Evolutionary conservation across 2,329 filamentous ascomycete species (phyloP), one percentile per base, ranked within the genome.

Genomic region (Gyromitra esculenta): DNA sequence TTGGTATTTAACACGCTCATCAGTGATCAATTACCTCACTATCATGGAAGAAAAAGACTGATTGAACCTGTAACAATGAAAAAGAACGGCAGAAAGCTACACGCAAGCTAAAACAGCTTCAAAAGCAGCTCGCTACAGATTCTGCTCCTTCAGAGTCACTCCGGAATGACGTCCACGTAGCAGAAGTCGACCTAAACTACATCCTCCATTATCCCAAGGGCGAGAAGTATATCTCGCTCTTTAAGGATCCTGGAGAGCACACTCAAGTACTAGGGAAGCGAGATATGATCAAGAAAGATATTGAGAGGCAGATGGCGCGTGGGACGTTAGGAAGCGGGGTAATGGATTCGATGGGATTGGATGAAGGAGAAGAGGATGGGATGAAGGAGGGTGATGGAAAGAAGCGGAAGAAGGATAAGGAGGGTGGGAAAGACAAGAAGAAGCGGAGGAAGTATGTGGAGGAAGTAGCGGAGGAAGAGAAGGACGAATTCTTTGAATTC

Each of bases 131-230:
- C 15, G 39, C 13, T 11, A 50, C 64, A 63, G 15, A 77, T 92
- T 91, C 93, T 80, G 88, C 91, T 62, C 90, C 92, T 5, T 57
- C 65, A 83, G 94, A 93, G 83, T 91, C 91, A 88, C 82, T 92
- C 63, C 85, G 88, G 79, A 83, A 83, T 5, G 86, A 89, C 76
- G 85, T 92, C n/a, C 90, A 92, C 82, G 85, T 89, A 31, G 89
- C 89, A 35, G 88, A 94, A 81, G 88, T 94, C 11, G 92, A 95
- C 81, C 85, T 92, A 78, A 90, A 92, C 80, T 96, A 96, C 82
- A 89, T 92, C 0, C 87, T 89, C 68, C 91, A 90, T 83, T 92
- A 89, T 78, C 92, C 92, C 0, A 88, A 92, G 57, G 86, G 90
- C 80, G 89, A 92, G 82, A 85, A 87, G 25, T 96, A 96, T 83